These are phyloP conservation scores for Blastobotrys apis DNA, from an alignment of 1,139 yeast species.

Conservation along the genomic window DNA sequence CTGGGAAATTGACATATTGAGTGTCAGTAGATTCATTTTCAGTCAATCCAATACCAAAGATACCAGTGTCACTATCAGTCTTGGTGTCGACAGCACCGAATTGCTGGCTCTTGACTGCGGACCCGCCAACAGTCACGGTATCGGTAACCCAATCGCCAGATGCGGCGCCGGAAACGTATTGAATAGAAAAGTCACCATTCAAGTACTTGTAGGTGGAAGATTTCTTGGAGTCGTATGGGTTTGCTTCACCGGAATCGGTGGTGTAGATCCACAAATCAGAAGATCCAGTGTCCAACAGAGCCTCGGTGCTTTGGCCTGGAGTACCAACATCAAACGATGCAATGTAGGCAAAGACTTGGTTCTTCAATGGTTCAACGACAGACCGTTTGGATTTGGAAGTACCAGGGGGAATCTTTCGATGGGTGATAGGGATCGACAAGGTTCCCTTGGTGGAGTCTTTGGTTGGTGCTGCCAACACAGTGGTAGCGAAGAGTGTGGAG, in stretches of 20 bases:
- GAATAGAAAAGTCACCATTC: constrained; percentile 38
- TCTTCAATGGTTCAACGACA: constrained; percentile 8
- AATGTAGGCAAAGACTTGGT: constrained; percentile 34
- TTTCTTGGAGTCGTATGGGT: constrained; percentile 9
- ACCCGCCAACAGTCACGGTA: constrained; percentile 40
- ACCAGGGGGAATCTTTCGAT: neutral
- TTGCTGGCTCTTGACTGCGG: constrained; percentile 41
- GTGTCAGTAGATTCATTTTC: constrained; percentile 37
- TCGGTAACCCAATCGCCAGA: constrained; percentile 59
- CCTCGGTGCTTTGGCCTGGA: constrained; percentile 47
- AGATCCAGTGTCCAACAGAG: constrained; percentile 63
- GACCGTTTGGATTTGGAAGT: neutral
- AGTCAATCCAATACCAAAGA: constrained; percentile 50
- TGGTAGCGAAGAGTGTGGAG: no score
- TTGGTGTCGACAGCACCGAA: constrained; percentile 47
- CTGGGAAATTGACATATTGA: constrained; percentile 23
- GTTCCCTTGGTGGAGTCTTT: neutral
- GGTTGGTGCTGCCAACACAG: neutral
- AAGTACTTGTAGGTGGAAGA: constrained; percentile 36
- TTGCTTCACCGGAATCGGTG: constrained; percentile 30
- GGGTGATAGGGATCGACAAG: neutral
- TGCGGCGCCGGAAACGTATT: constrained; percentile 54
- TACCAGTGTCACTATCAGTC: constrained; percentile 45
- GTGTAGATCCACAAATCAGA: constrained; percentile 58
- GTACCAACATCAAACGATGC: constrained; percentile 51